Percentiles rank a stretch among this genome's conserved stretches.
Evolutionary conservation across 2,329 filamentous ascomycete species (phyloP).

Genomic region (Aspergillus texensis): DNA sequence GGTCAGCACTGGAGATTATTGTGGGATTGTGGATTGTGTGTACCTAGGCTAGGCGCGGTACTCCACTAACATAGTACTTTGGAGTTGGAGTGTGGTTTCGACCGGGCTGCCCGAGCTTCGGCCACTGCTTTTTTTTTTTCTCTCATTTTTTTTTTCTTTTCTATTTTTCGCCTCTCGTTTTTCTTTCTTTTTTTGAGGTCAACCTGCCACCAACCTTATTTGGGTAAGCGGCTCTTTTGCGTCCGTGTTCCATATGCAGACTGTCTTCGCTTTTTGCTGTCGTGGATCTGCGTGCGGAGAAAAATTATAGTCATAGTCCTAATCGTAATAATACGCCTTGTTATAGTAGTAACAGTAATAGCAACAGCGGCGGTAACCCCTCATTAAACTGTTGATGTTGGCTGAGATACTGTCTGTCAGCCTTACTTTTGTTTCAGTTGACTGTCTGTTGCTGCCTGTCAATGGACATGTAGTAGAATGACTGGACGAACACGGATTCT

Average conservation of each 20-base stretch:
- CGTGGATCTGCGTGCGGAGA: slow-evolving; percentile 17
- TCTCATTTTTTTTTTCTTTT: not conserved
- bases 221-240: slow-evolving; percentile 22
- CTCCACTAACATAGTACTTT: not conserved
- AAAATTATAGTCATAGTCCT: not conserved
- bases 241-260: slow-evolving; percentile 14
- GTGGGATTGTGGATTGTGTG: not conserved
- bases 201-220: slow-evolving; percentile 6
- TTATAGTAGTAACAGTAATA: not conserved
- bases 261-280: not conserved
- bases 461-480: not conserved
- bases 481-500: not conserved
- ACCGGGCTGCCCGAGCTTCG: not conserved
- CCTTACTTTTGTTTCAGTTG: not conserved
- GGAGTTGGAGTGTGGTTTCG: not conserved
- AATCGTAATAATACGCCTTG: not conserved
- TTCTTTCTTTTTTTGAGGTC: not conserved
- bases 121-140: not conserved
- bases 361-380: not conserved
- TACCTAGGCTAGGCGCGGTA: not conserved
- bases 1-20: not conserved
- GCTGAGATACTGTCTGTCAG: not conserved
- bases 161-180: not conserved
- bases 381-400: not conserved
- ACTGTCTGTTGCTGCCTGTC: not conserved